Evolutionary conservation across 139 green algal species (phyloP), one percentile per base, ranked within the genome.

Genomic region (Cymbomonas tetramitiformis): DNA sequence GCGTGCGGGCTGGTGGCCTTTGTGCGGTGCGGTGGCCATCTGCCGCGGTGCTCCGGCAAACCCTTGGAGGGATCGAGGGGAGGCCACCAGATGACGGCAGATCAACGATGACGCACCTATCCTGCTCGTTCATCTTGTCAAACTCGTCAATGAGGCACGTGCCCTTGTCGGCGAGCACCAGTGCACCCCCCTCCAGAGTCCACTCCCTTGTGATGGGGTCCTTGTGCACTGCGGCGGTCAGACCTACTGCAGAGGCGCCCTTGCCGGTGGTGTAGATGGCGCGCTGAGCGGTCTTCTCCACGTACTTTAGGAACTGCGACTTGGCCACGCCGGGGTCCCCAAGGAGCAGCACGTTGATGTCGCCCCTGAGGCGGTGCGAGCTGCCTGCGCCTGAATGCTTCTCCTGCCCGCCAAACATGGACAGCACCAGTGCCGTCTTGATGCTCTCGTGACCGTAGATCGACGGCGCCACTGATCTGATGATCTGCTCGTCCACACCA

Each of bases 91-190:
- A n/a, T n/a, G 18, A 44, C 38, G 38, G 38, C 18, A 44, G 38
- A 18, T 18, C 38, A 21, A 18, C 18, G 18, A n/a, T n/a, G n/a
- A n/a, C n/a, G n/a, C n/a, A n/a, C n/a, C n/a, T 39, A 47, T 79
- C 86, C 64, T 97, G 87, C 62, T 99, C 91, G 64, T 96, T 98
- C 91, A 99, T 99, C 78, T 97, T 99, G 81, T 99, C 91, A 69
- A 99, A 98, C 85, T 99, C 91, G 65, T 99, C 91, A 61, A 99
- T 99, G 1, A 98, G 69, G 79, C 91, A 99, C 32, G 94, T 69
- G n/a, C 91, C 87, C 51, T 81, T 76, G 78, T 99, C 91, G 2
- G 90, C 91, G 58, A 99, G 73, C 67, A 99, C 91, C 48, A 99
- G 78, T 24, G 91, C 91, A 2, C 91, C 91, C 19, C 91, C 91